Evolutionary conservation across 2,329 filamentous ascomycete species (phyloP).

Genomic region (Aureobasidium sp.): DNA sequence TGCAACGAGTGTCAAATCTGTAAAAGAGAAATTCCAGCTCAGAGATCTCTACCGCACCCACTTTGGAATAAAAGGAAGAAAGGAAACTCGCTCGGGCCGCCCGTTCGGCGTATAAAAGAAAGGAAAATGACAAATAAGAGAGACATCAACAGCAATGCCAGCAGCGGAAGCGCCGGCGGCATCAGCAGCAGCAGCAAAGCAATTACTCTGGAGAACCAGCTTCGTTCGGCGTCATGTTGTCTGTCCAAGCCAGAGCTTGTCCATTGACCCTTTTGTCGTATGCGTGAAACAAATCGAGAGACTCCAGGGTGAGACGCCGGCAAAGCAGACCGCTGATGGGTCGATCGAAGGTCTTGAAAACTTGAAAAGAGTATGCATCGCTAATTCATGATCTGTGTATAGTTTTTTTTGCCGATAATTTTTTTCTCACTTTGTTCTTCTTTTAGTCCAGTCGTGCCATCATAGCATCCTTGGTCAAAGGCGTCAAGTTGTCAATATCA

Average conservation of each 20-base stretch:
- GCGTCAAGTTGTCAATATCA: constrained; percentile 89
- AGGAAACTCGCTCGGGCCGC: background rate
- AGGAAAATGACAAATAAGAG: background rate
- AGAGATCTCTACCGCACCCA: constrained; percentile 10
- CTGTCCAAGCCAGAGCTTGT: constrained; percentile 4
- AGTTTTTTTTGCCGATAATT: constrained; percentile 7
- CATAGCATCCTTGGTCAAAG: constrained; percentile 91
- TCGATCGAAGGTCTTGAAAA: constrained; percentile 4
- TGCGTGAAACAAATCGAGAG: background rate
- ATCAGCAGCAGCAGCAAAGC: constrained; percentile 10
- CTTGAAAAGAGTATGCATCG: constrained; percentile 17
- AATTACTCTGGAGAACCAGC: constrained; percentile 2
- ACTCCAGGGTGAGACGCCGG: constrained; percentile 7
- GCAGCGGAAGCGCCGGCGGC: background rate
- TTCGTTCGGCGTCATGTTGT: background rate
- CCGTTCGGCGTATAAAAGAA: background rate
- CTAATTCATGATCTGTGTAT: constrained; percentile 16
- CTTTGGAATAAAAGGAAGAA: constrained; percentile 7
- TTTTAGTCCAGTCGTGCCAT: constrained; percentile 84
- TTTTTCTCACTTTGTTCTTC: background rate
- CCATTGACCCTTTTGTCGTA: constrained; percentile 2
- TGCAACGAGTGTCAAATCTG: constrained; percentile 3
- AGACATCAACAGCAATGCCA: constrained; percentile 12
- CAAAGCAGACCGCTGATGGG: constrained; percentile 13
- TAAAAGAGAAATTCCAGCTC: background rate